Conservation (phyloP, 306 rosid genomes). For the Vigna mungo region DNA sequence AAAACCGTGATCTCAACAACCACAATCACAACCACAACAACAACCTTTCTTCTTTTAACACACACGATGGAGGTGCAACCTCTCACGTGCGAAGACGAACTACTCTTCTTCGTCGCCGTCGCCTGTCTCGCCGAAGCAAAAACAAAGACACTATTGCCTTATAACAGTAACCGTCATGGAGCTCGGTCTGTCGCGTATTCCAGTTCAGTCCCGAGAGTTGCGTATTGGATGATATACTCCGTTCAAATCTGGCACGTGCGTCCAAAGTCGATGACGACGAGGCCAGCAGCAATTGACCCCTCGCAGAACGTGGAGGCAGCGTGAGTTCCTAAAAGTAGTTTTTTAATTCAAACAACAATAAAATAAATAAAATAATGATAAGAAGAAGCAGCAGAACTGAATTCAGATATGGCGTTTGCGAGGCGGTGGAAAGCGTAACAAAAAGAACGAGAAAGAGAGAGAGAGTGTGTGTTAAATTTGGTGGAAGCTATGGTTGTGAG, state of each 20-base stretch:
- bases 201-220: neutral
- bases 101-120: constrained; percentile 7
- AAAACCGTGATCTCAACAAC: constrained; percentile 42
- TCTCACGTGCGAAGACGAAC: constrained; percentile 42
- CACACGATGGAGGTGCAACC: constrained; percentile 35
- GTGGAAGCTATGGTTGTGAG: constrained; percentile 21
- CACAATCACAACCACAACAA: neutral
- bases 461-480: neutral
- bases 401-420: neutral
- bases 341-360: neutral
- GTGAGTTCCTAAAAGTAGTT: neutral
- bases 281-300: neutral
- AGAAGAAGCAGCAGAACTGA: neutral
- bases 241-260: neutral
- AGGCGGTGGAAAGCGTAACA: constrained; percentile 43
- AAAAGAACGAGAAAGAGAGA: neutral
- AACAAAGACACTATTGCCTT: neutral
- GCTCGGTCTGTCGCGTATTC: neutral
- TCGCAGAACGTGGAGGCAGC: constrained; percentile 23
- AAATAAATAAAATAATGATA: no score
- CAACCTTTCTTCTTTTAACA: constrained; percentile 30
- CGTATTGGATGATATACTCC: neutral
- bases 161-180: constrained; percentile 24
- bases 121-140: constrained; percentile 39
- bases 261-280: constrained; percentile 11